Conservation (phyloP, 768 basidiomycete species). For the Phaffia australis region DNA sequence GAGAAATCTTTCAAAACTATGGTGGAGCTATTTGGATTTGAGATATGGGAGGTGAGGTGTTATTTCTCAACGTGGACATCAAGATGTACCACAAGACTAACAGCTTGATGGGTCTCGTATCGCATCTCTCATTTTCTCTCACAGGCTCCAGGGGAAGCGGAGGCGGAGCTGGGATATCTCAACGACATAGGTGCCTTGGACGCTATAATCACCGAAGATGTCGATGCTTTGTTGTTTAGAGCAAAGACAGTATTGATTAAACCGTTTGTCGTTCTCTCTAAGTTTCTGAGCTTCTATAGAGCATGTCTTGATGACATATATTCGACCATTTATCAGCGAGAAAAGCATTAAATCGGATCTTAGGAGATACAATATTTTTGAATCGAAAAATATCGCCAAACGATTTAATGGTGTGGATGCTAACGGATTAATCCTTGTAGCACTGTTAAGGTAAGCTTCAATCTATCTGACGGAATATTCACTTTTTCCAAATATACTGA, state of each 20-base stretch:
- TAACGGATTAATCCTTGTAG: no score
- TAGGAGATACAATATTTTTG: no score
- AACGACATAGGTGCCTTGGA: constrained; percentile 74
- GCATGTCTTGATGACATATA: no score
- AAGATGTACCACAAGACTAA: background rate
- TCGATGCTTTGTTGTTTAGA: constrained; percentile 84
- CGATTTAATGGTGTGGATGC: no score
- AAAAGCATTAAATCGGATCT: no score
- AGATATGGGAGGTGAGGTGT: constrained; percentile 42
- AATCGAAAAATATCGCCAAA: no score
- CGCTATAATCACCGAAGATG: constrained; percentile 81
- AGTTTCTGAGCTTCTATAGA: no score
- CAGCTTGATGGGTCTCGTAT: background rate
- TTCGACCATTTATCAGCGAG: no score
- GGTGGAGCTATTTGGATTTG: constrained; percentile 44
- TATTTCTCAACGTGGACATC: background rate
- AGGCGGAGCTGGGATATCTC: constrained; percentile 81
- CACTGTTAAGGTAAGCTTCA: no score
- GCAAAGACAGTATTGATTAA: constrained; percentile 74
- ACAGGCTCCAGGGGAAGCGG: constrained; percentile 77
- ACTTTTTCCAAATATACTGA: constrained; percentile 70
- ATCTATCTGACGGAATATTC: no score
- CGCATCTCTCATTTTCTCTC: background rate
- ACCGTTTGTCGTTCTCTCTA: no score
- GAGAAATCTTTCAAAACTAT: constrained; percentile 34